phyloP scores from a whole-genome alignment of 768 basidiomycete species.

The Erythrobasidium yunnanense region DNA sequence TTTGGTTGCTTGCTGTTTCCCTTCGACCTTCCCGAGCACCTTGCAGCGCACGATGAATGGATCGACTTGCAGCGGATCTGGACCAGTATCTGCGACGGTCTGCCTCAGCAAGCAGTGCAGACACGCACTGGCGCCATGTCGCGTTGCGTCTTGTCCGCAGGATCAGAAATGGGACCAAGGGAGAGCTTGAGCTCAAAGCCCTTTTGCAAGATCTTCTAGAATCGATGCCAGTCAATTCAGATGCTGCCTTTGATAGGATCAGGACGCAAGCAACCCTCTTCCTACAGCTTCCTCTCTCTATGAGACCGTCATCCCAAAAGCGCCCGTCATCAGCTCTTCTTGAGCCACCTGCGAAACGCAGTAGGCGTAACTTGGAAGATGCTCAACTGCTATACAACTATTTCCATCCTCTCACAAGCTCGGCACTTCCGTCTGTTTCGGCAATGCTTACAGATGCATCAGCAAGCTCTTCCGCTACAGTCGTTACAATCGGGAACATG shows the following conservation, averaged over 20 bases:
- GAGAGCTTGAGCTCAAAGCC: conserved; percentile 3
- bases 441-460: not conserved
- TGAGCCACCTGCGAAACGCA: not conserved
- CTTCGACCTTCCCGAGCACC: too few species aligned
- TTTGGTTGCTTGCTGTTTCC: too few species aligned
- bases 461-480: not conserved
- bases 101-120: too few species aligned
- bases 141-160: not conserved
- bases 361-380: not conserved
- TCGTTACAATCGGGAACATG: not conserved
- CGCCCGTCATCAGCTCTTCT: not conserved
- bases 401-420: not conserved
- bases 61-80: too few species aligned
- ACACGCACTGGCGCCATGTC: conserved; percentile 9
- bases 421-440: not conserved
- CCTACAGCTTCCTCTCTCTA: not conserved
- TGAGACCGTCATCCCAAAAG: not conserved
- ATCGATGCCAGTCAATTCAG: not conserved
- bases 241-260: not conserved
- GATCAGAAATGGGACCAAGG: conserved; percentile 1
- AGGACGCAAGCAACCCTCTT: not conserved
- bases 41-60: too few species aligned
- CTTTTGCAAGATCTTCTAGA: conserved; percentile 8
- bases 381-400: not conserved
- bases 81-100: too few species aligned